phyloP scores from a whole-genome alignment of 345 rosid species.

The Melaleuca quinquenervia region DNA sequence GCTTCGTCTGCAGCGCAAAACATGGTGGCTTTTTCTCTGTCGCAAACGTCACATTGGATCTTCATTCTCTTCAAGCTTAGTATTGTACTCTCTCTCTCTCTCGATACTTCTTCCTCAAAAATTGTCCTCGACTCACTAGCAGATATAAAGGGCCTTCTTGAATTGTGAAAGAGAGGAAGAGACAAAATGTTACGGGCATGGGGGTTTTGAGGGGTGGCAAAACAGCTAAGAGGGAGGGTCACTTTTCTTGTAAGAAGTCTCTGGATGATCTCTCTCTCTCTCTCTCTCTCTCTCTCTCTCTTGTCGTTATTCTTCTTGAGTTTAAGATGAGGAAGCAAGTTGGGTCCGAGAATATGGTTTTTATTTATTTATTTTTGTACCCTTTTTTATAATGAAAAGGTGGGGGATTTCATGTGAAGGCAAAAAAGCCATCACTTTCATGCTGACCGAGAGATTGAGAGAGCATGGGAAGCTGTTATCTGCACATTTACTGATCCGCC shows the following conservation, averaged over 20 bases:
- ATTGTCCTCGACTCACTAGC: background rate
- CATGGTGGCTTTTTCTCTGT: constrained; percentile 54
- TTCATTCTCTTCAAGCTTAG: constrained; percentile 23
- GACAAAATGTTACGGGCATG: background rate
- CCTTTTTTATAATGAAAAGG: background rate
- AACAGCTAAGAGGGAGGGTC: background rate
- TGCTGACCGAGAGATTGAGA: background rate
- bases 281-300: background rate
- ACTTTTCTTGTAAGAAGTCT: background rate
- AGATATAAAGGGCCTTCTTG: background rate
- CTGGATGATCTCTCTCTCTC: background rate
- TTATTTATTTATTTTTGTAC: background rate
- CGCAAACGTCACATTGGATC: constrained; percentile 89
- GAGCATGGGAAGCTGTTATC: background rate
- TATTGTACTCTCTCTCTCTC: background rate
- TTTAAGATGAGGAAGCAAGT: background rate
- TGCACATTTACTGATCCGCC: background rate
- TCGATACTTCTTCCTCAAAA: background rate
- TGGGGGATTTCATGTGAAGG: background rate
- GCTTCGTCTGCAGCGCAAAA: constrained; percentile 92
- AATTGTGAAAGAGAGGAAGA: background rate
- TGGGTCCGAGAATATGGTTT: background rate
- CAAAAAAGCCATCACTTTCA: background rate
- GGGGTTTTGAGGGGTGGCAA: background rate
- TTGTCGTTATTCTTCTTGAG: background rate